These are phyloP conservation scores for Chaetomium sp. DNA, from an alignment of 2,329 filamentous ascomycete genomes.

Conservation along the genomic window DNA sequence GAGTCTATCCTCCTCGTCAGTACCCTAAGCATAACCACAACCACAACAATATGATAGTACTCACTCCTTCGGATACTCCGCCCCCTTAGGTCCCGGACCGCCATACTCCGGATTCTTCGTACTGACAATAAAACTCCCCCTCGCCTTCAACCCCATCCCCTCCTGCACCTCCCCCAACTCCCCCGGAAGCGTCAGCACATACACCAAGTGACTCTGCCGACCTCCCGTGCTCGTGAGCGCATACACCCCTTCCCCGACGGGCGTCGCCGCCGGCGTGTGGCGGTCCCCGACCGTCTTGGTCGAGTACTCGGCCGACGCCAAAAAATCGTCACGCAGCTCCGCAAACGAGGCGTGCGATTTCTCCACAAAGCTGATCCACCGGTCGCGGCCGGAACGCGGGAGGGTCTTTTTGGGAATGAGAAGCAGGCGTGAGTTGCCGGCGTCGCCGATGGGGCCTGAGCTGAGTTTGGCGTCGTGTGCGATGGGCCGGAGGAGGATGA, in stretches of 20 bases:
- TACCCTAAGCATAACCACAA: background rate
- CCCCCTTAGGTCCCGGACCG: conserved; percentile 56
- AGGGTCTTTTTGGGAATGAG: conserved; percentile 80
- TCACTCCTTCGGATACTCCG: conserved; percentile 66
- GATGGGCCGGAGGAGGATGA: conserved; percentile 71
- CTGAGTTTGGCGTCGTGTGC: conserved; percentile 59
- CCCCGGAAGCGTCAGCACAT: conserved; percentile 68
- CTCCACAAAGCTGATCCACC: conserved; percentile 78
- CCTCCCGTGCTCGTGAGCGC: conserved; percentile 68
- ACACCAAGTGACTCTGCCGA: conserved; percentile 68
- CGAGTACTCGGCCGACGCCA: conserved; percentile 59
- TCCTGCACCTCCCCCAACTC: conserved; percentile 65
- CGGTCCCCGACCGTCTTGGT: conserved; percentile 70
- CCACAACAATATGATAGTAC: conserved; percentile 19
- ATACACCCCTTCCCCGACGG: conserved; percentile 81
- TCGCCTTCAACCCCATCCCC: conserved; percentile 63
- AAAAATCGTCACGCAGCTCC: conserved; percentile 66
- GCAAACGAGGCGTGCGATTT: conserved; percentile 60
- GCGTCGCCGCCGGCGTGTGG: conserved; percentile 61
- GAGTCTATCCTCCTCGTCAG: conserved; percentile 4
- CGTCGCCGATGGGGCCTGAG: conserved; percentile 35
- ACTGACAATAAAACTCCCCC: conserved; percentile 72
- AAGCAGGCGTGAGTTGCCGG: conserved; percentile 62
- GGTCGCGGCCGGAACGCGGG: conserved; percentile 60
- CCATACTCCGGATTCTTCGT: conserved; percentile 71